phyloP scores from a whole-genome alignment of 2,329 filamentous ascomycete genomes.

The Dothideomycetes sp. region DNA sequence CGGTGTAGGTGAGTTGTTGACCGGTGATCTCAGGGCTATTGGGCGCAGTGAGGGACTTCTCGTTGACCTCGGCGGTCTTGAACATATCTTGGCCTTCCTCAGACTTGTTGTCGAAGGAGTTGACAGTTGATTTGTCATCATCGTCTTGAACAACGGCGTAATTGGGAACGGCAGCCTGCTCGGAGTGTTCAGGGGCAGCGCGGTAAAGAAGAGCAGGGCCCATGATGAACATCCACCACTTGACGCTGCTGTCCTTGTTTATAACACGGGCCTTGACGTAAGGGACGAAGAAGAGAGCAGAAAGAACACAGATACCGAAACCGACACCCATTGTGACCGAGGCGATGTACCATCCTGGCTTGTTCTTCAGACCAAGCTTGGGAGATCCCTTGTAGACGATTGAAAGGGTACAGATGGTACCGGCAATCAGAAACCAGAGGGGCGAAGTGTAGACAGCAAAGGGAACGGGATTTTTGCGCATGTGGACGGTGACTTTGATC shows the following conservation, averaged over 20 bases:
- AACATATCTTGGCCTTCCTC: not conserved
- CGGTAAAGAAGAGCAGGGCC: slow-evolving; percentile 40
- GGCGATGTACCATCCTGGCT: slow-evolving; percentile 34
- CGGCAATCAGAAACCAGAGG: slow-evolving; percentile 41
- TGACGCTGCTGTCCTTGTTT: slow-evolving; percentile 23
- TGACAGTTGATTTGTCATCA: slow-evolving; percentile 20
- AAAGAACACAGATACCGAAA: slow-evolving; percentile 29
- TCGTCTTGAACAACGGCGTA: slow-evolving; percentile 68
- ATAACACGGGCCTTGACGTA: slow-evolving; percentile 25
- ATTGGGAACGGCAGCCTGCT: slow-evolving; percentile 55
- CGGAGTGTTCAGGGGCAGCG: slow-evolving; percentile 42
- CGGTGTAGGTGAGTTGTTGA: slow-evolving; percentile 1
- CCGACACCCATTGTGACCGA: slow-evolving; percentile 41
- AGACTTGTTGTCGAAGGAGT: not conserved
- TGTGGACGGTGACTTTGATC: slow-evolving; percentile 42
- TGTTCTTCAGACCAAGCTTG: slow-evolving; percentile 36
- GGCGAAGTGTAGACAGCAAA: slow-evolving; percentile 42
- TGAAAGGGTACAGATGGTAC: slow-evolving; percentile 46
- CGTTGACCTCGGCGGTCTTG: not conserved
- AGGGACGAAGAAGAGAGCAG: slow-evolving; percentile 33
- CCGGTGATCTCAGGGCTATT: not conserved
- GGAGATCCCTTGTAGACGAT: slow-evolving; percentile 43
- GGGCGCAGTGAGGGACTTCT: not conserved
- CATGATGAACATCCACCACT: slow-evolving; percentile 25
- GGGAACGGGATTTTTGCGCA: slow-evolving; percentile 40